These are phyloP conservation scores for Galeopsis tetrahit DNA, from an alignment of 257 asterid genomes.

Conservation along the genomic window DNA sequence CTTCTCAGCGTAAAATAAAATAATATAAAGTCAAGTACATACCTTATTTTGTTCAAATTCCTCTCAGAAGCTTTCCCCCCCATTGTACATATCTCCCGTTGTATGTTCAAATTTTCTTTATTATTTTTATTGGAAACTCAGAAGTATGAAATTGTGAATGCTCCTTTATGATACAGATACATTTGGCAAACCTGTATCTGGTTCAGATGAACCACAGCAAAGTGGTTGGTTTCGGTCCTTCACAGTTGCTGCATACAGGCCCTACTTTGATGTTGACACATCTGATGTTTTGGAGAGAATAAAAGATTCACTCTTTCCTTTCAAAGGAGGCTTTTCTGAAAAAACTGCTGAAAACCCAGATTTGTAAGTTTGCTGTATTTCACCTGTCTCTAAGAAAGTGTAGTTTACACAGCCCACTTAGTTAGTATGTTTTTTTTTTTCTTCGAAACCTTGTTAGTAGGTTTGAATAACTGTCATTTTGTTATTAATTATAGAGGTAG, in stretches of 20 bases:
- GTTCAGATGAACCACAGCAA: conserved; percentile 80
- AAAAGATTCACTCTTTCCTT: conserved; percentile 88
- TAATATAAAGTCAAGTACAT: not conserved
- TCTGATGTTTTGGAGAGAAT: conserved; percentile 94
- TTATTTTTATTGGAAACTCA: not conserved
- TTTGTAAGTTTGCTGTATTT: conserved; percentile 58
- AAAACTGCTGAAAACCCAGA: conserved; percentile 87
- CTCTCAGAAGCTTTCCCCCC: conserved; percentile 9
- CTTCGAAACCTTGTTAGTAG: not conserved
- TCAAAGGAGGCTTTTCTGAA: conserved; percentile 83
- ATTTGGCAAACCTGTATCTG: conserved; percentile 74
- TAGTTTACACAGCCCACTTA: conserved; percentile 13
- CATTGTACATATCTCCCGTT: not conserved
- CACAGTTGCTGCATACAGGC: conserved; percentile 89
- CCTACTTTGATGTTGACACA: conserved; percentile 96
- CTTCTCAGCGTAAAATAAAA: conserved; percentile 10
- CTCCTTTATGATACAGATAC: conserved; percentile 59
- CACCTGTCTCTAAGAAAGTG: conserved; percentile 1
- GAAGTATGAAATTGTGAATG: not conserved
- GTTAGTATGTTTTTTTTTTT: not conserved
- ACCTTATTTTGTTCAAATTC: not conserved
- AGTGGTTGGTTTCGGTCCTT: conserved; percentile 86
- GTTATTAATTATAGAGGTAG: not conserved
- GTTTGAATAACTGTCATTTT: conserved; percentile 8
- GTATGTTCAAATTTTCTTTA: not conserved